Evolutionary conservation across 768 basidiomycete species (phyloP).

Genomic region (Mycena capillaripes): DNA sequence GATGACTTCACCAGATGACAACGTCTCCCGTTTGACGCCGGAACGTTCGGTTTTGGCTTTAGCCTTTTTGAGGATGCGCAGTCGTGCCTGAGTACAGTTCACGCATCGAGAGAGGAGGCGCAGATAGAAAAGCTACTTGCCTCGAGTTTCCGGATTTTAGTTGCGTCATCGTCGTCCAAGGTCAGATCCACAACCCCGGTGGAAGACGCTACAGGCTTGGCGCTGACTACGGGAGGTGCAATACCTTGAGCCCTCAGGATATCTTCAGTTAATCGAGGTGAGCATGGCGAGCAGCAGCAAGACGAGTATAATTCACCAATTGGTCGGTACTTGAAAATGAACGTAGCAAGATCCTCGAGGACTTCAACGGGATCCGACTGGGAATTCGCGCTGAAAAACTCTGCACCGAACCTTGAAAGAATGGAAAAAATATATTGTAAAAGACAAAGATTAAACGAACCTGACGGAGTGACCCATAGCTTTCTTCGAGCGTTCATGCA

Average conservation of each 20-base stretch:
- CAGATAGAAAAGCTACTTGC: background rate
- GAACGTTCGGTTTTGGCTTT: background rate
- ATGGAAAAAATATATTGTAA: background rate
- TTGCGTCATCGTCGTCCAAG: background rate
- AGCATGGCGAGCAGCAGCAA: background rate
- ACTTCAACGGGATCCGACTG: background rate
- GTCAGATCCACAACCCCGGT: constrained; percentile 7
- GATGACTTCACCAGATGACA: constrained; percentile 4
- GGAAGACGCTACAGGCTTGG: background rate
- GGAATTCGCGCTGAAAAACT: background rate
- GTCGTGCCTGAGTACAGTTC: background rate
- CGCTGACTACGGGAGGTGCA: background rate
- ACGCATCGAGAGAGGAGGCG: too few relatives aligned
- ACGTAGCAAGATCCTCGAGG: constrained; percentile 1
- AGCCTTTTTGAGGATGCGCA: background rate
- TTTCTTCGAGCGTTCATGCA: constrained; percentile 32
- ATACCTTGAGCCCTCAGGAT: constrained; percentile 21
- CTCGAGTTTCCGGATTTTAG: constrained; percentile 17
- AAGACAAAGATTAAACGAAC: background rate
- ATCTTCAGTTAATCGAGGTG: background rate
- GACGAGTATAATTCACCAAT: constrained; percentile 1
- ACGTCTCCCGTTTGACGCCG: constrained; percentile 1
- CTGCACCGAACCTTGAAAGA: constrained; percentile 14
- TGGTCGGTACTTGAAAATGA: constrained; percentile 26
- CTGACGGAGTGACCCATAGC: constrained; percentile 28